phyloP scores from a whole-genome alignment of 2,329 filamentous ascomycete genomes.

The Cladosporium austrohemisphaericum region DNA sequence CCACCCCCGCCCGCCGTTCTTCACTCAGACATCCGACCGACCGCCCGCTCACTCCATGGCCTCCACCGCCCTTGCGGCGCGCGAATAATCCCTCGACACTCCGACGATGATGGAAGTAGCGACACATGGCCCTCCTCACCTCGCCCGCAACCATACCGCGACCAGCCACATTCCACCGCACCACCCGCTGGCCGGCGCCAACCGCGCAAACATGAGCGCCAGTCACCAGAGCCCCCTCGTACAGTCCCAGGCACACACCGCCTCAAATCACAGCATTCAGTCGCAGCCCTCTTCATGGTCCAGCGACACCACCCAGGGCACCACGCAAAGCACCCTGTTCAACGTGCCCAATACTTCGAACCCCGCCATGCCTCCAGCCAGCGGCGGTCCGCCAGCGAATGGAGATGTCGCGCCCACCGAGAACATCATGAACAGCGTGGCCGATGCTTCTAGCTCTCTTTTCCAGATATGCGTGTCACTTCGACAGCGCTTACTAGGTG shows the following conservation, averaged over 20 bases:
- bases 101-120: slow-evolving; percentile 15
- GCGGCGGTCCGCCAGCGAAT: slow-evolving; percentile 38
- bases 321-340: slow-evolving; percentile 45
- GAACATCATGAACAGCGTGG: slow-evolving; percentile 97
- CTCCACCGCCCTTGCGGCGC: slow-evolving; percentile 1
- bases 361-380: slow-evolving; percentile 15
- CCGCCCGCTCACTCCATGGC: slow-evolving; percentile 9
- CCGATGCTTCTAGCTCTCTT: slow-evolving; percentile 83
- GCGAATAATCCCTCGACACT: slow-evolving; percentile 1
- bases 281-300: slow-evolving; percentile 45
- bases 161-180: slow-evolving; percentile 13
- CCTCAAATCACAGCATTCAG: slow-evolving; percentile 45
- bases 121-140: slow-evolving; percentile 13
- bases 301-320: slow-evolving; percentile 47
- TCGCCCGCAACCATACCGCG: background rate
- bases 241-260: slow-evolving; percentile 43
- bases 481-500: slow-evolving; percentile 73
- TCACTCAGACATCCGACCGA: background rate
- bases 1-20: background rate
- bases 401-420: slow-evolving; percentile 70
- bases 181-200: slow-evolving; percentile 12
- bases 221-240: slow-evolving; percentile 34
- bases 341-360: slow-evolving; percentile 29
- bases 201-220: slow-evolving; percentile 20
- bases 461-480: slow-evolving; percentile 93